phyloP scores from a whole-genome alignment of 2,329 filamentous ascomycete species.

The Penicillium decumbens region DNA sequence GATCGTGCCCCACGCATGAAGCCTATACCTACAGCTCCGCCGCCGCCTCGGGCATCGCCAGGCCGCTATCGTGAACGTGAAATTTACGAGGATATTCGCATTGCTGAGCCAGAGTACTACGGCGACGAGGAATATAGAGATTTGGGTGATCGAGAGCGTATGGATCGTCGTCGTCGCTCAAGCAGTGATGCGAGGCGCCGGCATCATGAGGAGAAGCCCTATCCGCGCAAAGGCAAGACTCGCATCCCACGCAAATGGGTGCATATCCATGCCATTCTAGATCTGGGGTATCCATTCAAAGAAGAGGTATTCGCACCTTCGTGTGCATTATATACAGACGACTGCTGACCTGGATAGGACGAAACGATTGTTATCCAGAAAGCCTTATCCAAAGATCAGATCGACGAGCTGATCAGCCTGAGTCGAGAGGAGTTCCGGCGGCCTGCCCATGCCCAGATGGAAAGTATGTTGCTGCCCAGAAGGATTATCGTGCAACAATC shows the following conservation, averaged over 20 bases:
- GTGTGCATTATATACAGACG: too few species aligned
- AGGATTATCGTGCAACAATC: neutral
- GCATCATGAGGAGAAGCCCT: constrained; percentile 44
- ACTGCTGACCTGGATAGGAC: constrained; percentile 50
- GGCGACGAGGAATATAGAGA: constrained; percentile 68
- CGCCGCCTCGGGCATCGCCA: constrained; percentile 46
- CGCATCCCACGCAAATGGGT: constrained; percentile 77
- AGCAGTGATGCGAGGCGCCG: constrained; percentile 35
- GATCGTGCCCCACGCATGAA: constrained; percentile 45
- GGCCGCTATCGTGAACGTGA: constrained; percentile 57
- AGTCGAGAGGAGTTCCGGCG: constrained; percentile 62
- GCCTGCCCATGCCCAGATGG: constrained; percentile 20
- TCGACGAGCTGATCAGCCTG: constrained; percentile 79
- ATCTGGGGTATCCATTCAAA: constrained; percentile 78
- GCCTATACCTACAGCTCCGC: constrained; percentile 55
- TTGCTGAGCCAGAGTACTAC: constrained; percentile 64
- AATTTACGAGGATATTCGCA: constrained; percentile 61
- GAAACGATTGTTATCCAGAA: constrained; percentile 76
- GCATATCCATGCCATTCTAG: constrained; percentile 72
- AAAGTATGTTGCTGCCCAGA: constrained; percentile 27
- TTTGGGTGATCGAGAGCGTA: constrained; percentile 58
- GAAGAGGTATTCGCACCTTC: constrained; percentile 64
- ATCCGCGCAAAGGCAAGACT: constrained; percentile 82
- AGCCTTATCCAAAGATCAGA: constrained; percentile 83
- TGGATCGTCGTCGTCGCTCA: constrained; percentile 48